Evolutionary conservation across 257 asterid species (phyloP).

Genomic region (Solanum chmielewskii): DNA sequence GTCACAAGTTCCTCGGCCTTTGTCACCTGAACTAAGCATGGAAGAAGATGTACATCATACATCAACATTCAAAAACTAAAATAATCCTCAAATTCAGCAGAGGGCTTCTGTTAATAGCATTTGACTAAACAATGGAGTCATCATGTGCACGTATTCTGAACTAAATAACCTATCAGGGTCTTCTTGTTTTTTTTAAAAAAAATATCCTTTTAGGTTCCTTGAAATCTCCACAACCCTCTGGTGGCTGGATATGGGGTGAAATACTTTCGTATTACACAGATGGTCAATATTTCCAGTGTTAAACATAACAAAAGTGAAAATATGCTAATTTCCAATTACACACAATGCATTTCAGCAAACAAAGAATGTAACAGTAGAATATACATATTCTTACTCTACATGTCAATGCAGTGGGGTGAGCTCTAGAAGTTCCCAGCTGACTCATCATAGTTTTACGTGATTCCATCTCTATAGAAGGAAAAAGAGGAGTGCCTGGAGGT

Average conservation of each 20-base stretch:
- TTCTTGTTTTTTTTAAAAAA: neutral
- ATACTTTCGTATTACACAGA: neutral
- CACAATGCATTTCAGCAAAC: neutral
- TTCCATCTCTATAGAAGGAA: constrained; percentile 86
- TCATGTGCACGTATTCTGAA: neutral
- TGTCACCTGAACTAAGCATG: neutral
- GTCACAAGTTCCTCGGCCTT: neutral
- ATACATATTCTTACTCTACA: constrained; percentile 59
- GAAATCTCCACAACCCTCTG: neutral
- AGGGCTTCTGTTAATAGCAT: neutral
- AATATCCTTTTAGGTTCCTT: neutral
- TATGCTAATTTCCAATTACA: neutral
- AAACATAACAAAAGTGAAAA: neutral
- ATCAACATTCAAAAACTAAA: neutral
- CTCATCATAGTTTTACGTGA: constrained; percentile 61
- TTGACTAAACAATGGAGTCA: neutral
- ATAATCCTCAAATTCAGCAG: neutral
- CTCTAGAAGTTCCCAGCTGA: constrained; percentile 68
- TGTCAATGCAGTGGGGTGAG: constrained; percentile 67
- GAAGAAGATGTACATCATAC: neutral
- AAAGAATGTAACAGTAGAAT: neutral
- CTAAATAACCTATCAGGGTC: neutral
- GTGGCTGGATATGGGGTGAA: neutral
- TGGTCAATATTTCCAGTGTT: neutral
- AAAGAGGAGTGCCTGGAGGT: constrained; percentile 97